phyloP scores from a whole-genome alignment of 75 land plant species.

The Gnetum montanum region DNA sequence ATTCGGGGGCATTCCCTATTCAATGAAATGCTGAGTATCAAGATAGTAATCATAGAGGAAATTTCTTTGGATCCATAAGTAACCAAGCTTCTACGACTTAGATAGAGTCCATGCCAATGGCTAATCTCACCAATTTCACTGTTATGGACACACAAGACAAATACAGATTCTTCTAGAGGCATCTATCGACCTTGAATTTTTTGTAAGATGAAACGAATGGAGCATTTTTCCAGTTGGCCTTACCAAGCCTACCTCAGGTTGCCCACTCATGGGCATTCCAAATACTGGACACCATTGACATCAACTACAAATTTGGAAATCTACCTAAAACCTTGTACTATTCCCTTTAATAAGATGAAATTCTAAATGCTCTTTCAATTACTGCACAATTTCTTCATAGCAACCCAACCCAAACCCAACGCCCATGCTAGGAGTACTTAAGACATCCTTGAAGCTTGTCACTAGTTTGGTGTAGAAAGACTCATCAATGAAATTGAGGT shows the following conservation, averaged over 20 bases:
- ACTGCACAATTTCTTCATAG: neutral
- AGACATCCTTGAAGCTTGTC: neutral
- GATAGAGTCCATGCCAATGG: conserved; percentile 42
- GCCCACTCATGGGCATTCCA: conserved; percentile 90
- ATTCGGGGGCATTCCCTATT: conserved; percentile 52
- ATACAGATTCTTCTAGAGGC: conserved; percentile 59
- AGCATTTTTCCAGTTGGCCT: conserved; percentile 61
- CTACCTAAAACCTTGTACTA: too few relatives aligned
- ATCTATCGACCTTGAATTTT: conserved; percentile 60
- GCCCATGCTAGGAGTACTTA: neutral
- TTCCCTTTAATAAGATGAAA: conserved; percentile 17
- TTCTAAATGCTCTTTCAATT: neutral
- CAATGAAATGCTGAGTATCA: conserved; percentile 39
- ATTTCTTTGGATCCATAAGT: conserved; percentile 45
- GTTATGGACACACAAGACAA: conserved; percentile 50
- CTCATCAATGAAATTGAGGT: neutral
- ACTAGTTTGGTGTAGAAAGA: neutral
- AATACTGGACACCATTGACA: conserved; percentile 72
- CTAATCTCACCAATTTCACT: conserved; percentile 72
- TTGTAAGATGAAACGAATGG: conserved; percentile 73
- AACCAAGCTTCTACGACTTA: conserved; percentile 31
- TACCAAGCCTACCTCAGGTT: conserved; percentile 66
- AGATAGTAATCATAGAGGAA: conserved; percentile 72
- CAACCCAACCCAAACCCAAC: neutral
- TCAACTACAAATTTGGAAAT: conserved; percentile 71